Evolutionary conservation across 2,329 filamentous ascomycete species (phyloP).

Genomic region (Tolypocladium amazonense): DNA sequence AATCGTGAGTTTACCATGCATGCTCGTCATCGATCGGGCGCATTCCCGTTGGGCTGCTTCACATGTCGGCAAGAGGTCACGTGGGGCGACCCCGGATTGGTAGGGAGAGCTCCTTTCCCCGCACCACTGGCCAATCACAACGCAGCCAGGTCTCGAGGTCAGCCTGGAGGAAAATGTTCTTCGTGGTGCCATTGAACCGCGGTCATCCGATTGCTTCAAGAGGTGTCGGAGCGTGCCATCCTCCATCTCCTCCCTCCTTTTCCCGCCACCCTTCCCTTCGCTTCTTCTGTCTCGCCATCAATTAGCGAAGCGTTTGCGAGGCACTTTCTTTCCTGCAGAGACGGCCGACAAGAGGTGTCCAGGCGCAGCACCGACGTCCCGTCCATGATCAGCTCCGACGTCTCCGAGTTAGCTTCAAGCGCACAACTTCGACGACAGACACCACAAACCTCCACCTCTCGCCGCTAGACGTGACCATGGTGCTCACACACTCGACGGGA

Average conservation of each 20-base stretch:
- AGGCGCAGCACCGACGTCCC: constrained; percentile 3
- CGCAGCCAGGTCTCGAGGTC: neutral
- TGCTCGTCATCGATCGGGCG: neutral
- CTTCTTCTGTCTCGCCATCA: constrained; percentile 1
- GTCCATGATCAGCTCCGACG: constrained; percentile 12
- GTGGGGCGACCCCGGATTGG: constrained; percentile 5
- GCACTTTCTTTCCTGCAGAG: neutral
- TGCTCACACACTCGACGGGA: constrained; percentile 53
- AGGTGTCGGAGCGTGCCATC: constrained; percentile 1
- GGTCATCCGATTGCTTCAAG: constrained; percentile 10
- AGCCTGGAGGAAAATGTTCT: constrained; percentile 7
- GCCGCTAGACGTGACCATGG: constrained; percentile 33
- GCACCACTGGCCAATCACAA: constrained; percentile 20
- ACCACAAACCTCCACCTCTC: neutral
- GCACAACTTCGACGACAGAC: constrained; percentile 1
- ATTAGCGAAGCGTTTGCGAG: constrained; percentile 2
- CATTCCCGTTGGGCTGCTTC: neutral
- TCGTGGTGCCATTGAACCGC: constrained; percentile 8
- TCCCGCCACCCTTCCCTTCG: neutral
- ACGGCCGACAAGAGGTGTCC: constrained; percentile 2
- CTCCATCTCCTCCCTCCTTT: neutral
- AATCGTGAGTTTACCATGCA: neutral
- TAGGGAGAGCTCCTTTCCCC: constrained; percentile 12
- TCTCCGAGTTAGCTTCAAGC: constrained; percentile 11
- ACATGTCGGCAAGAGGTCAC: constrained; percentile 1